phyloP scores from a whole-genome alignment of 305 asterid species.

The Solanum aculeatissimum region DNA sequence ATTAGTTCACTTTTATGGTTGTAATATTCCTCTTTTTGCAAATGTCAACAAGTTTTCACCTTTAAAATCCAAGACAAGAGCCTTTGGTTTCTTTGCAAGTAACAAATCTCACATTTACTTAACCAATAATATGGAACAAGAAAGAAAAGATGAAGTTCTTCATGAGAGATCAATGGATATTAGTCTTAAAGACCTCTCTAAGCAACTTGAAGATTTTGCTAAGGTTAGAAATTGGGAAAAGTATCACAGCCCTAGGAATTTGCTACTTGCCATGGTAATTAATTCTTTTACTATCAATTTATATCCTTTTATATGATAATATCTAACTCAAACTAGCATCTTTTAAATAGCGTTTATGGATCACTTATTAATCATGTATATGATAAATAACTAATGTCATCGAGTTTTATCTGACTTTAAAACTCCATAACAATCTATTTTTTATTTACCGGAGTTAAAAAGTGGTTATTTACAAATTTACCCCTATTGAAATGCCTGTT shows the following conservation, averaged over 20 bases:
- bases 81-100: not conserved
- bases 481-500: too few relatives aligned
- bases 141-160: not conserved
- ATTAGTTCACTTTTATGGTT: not conserved
- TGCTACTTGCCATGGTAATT: slow-evolving; percentile 50
- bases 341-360: not conserved
- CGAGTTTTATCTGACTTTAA: not conserved
- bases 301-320: not conserved
- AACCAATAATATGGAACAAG: not conserved
- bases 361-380: not conserved
- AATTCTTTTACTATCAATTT: not conserved
- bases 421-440: not conserved
- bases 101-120: not conserved
- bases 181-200: slow-evolving; percentile 32
- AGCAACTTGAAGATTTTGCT: slow-evolving; percentile 41
- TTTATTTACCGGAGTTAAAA: not conserved
- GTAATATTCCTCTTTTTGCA: not conserved
- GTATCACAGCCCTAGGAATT: slow-evolving; percentile 47
- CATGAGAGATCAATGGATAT: slow-evolving; percentile 17
- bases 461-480: not conserved
- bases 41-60: not conserved
- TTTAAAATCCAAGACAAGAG: slow-evolving; percentile 7
- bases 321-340: not conserved
- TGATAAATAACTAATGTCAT: not conserved
- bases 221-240: slow-evolving; percentile 50